These are phyloP conservation scores for Wickerhamiella brachini DNA, from an alignment of 805 yeast genomes.

Conservation along the genomic window DNA sequence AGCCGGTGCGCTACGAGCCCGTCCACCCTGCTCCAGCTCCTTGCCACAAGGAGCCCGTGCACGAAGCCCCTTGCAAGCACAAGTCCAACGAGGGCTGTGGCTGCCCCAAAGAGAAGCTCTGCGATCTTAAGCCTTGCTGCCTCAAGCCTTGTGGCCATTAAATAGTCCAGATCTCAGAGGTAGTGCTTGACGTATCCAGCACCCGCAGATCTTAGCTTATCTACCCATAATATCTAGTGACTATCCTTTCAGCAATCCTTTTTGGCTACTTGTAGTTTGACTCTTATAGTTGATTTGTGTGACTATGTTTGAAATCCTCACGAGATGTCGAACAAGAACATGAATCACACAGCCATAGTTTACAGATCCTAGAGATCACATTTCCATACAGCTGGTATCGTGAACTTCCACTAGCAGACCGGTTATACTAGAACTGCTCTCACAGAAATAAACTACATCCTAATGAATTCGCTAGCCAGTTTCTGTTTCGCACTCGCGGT, in stretches of 20 bases:
- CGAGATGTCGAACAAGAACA: too few species aligned
- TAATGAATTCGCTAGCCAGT: too few species aligned
- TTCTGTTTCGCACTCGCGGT: not conserved
- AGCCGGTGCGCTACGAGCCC: not conserved
- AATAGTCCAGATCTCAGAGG: not conserved
- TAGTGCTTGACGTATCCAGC: not conserved
- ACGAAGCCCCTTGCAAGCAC: not conserved
- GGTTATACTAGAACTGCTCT: too few species aligned
- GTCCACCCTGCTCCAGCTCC: not conserved
- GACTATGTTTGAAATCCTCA: too few species aligned
- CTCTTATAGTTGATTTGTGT: too few species aligned
- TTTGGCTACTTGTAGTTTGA: not conserved
- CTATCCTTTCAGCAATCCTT: not conserved
- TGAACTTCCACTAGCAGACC: too few species aligned
- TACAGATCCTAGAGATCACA: too few species aligned
- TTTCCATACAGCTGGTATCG: too few species aligned
- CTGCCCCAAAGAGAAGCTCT: constrained; percentile 2
- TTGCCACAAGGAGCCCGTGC: not conserved
- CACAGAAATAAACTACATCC: too few species aligned
- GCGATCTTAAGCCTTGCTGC: not conserved
- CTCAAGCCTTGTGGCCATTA: not conserved
- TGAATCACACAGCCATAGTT: too few species aligned
- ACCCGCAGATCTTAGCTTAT: not conserved
- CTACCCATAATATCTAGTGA: not conserved
- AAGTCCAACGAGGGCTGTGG: not conserved